Percentiles rank a stretch among this genome's conserved stretches.
These are phyloP conservation scores for Papiliotrema flavescens DNA, from an alignment of 1,284 basidiomycete genomes.

Conservation along the genomic window DNA sequence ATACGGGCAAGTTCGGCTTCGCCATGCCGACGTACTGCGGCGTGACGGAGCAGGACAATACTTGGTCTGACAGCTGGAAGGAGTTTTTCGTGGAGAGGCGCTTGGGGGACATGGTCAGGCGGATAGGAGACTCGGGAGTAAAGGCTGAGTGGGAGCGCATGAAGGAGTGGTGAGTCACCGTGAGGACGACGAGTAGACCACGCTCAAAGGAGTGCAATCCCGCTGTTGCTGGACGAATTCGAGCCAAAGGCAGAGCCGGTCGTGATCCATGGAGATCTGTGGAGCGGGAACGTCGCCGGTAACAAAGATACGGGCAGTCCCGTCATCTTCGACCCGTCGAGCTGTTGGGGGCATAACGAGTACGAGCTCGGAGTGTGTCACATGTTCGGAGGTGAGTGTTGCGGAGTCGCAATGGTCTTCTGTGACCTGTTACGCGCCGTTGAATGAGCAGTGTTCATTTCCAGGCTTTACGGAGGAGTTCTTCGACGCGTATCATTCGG, in stretches of 20 bases:
- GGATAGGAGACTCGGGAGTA: conserved; percentile 53
- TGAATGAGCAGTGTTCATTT: no score
- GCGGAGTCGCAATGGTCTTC: no score
- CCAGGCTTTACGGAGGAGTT: conserved; percentile 63
- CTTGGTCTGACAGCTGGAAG: conserved; percentile 69
- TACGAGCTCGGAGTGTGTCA: conserved; percentile 77
- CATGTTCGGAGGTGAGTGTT: conserved; percentile 66
- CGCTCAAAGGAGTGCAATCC: conserved; percentile 61
- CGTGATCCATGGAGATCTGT: conserved; percentile 79
- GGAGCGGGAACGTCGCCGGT: conserved; percentile 56
- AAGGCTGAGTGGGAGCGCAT: conserved; percentile 59
- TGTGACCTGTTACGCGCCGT: no score
- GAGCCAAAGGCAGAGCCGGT: conserved; percentile 63
- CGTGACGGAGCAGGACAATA: conserved; percentile 68
- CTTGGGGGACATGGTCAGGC: conserved; percentile 58
- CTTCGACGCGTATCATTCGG: conserved; percentile 67
- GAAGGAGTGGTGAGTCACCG: conserved; percentile 55
- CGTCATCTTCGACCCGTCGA: conserved; percentile 76
- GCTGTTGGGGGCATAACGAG: conserved; percentile 81
- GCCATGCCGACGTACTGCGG: conserved; percentile 75
- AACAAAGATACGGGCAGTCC: conserved; percentile 58
- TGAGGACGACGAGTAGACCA: neutral
- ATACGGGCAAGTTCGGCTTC: conserved; percentile 64
- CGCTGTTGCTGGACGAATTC: conserved; percentile 61
- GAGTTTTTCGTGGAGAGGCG: conserved; percentile 60